Percentiles rank a stretch among this genome's conserved stretches.
These are phyloP conservation scores for Alternaria novae-zelandiae DNA, from an alignment of 2,329 filamentous ascomycete species.

Conservation along the genomic window DNA sequence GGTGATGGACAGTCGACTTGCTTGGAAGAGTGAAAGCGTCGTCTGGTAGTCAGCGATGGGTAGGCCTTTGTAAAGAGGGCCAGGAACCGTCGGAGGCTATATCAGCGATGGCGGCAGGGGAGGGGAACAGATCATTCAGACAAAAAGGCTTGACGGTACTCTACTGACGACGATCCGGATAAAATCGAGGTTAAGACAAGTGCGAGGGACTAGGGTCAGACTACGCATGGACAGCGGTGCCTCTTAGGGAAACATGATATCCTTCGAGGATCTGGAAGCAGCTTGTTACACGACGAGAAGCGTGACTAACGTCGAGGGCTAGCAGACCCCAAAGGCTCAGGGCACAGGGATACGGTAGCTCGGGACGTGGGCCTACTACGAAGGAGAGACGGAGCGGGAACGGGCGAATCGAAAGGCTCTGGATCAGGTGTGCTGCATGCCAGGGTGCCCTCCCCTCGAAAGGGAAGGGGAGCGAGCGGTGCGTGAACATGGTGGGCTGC, in stretches of 20 bases:
- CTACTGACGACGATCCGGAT: slow-evolving; percentile 49
- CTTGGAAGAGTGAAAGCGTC: slow-evolving; percentile 39
- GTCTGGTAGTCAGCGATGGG: slow-evolving; percentile 33
- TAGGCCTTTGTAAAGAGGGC: slow-evolving; percentile 42
- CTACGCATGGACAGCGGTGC: slow-evolving; percentile 43
- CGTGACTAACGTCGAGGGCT: slow-evolving; percentile 48
- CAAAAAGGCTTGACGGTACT: slow-evolving; percentile 49
- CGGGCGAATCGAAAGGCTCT: slow-evolving; percentile 47
- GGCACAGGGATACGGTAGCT: slow-evolving; percentile 50
- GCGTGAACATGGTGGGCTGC: slow-evolving; percentile 46
- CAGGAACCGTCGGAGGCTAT: slow-evolving; percentile 47
- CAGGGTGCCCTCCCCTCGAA: slow-evolving; percentile 42
- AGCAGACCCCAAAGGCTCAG: slow-evolving; percentile 41
- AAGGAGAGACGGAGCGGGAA: slow-evolving; percentile 40
- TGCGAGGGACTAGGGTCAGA: slow-evolving; percentile 44
- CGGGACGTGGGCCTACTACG: slow-evolving; percentile 48
- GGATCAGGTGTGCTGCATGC: slow-evolving; percentile 46
- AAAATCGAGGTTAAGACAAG: slow-evolving; percentile 49
- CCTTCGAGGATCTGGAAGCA: slow-evolving; percentile 48
- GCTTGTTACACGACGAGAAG: slow-evolving; percentile 49
- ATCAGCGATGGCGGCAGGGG: slow-evolving; percentile 46
- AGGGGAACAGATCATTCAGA: slow-evolving; percentile 49
- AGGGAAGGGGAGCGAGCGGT: slow-evolving; percentile 40
- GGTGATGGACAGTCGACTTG: slow-evolving; percentile 35
- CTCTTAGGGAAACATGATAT: slow-evolving; percentile 48